Evolutionary conservation across 208 protist genomes (phyloP), one percentile per base, ranked within the genome.

Genomic region (Lotmaria passim): DNA sequence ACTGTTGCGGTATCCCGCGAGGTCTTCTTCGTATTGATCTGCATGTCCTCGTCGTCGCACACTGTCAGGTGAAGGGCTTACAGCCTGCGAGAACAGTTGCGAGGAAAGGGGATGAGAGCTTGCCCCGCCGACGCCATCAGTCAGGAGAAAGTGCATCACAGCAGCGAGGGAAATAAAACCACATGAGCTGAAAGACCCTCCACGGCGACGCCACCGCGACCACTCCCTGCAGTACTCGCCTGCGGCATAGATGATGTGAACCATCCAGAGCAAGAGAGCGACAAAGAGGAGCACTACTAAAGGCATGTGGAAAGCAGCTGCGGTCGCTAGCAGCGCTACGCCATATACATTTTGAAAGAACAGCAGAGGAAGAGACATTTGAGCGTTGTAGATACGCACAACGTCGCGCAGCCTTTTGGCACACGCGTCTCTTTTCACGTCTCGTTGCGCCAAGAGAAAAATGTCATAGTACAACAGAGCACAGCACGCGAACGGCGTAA

Each of bases 341-440:
- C 83, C 79, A 38, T 73, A 89, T 6, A 85, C 41, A 48, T 89
- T 87, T 51, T 90, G 82, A 24, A 87, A 61, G 48, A 88, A 83
- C 21, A 90, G 30, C 21, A 93, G 65, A 2, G 82, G 84, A 39
- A 90, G 31, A 7, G 79, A 83, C 38, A 83, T 74, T 44, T 88
- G 56, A 3, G 66, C 53, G 28, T 82, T 88, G 66, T 90, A 88
- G 8, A 93, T 47, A 39, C 67, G 55, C 31, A 88, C 77, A 0
- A 78, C 70, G 51, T 88, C 79, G 11, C 51, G 60, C 36, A 85
- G 34, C 8, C 66, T 63, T 3, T 26, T 52, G 2, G 57, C 47
- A 28, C 41, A 38, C 0, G 31, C 43, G 7, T 55, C 47, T 14
- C 43, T 65, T 15, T 34, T 36, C 7, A 43, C 43, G 21, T 52